Conservation (phyloP, 2,329 filamentous ascomycete species). For the Macrophomina tecta region DNA sequence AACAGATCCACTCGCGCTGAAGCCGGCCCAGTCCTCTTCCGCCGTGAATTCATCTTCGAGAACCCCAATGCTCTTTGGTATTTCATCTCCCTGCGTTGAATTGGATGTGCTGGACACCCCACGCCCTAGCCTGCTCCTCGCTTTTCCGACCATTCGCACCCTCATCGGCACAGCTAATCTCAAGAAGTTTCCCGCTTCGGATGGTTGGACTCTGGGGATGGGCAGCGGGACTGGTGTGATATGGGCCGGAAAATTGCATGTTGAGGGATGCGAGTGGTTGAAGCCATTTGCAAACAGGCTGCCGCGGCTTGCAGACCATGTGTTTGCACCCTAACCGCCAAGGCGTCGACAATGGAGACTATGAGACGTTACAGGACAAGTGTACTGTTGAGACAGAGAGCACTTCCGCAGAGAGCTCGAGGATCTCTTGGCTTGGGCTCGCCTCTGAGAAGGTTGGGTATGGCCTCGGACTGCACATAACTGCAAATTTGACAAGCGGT, state of each 20-base stretch:
- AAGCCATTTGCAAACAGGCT: neutral
- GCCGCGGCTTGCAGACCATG: neutral
- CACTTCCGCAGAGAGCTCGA: too few species aligned
- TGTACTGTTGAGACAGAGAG: too few species aligned
- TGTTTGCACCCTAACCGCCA: too few species aligned
- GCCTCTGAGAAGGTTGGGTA: too few species aligned
- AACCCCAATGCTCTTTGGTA: neutral
- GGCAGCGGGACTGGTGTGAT: too few species aligned
- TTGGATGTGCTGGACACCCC: neutral
- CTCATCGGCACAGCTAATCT: neutral
- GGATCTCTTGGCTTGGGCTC: too few species aligned
- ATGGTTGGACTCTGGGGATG: too few species aligned
- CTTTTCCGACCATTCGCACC: neutral
- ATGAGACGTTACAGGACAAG: too few species aligned
- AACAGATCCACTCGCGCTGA: neutral
- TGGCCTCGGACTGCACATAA: too few species aligned
- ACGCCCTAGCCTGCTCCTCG: neutral
- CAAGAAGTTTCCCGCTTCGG: neutral
- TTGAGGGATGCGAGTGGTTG: neutral
- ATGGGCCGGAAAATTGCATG: neutral
- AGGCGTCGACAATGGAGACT: too few species aligned
- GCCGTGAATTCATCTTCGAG: neutral
- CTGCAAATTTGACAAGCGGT: too few species aligned
- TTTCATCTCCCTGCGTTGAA: neutral
- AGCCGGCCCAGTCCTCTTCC: neutral